Evolutionary conservation across 768 basidiomycete genomes (phyloP), one percentile per base, ranked within the genome.

Genomic region (Mycena chlorophos): DNA sequence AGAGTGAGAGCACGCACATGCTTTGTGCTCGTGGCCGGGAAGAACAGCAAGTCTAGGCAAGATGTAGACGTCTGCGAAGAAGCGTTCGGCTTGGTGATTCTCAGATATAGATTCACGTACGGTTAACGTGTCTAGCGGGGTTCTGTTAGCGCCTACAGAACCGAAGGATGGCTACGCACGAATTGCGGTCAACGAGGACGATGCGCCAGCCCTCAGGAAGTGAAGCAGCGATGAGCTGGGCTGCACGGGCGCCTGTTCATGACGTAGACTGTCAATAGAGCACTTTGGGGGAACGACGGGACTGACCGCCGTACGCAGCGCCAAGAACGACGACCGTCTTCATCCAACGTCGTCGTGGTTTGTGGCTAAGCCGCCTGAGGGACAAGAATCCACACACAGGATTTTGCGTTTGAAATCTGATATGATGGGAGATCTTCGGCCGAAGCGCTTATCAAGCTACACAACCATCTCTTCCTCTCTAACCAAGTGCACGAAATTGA

Each of bases 1-100:
- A 34, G 12, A 12, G 4, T 22, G 8, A 46, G 29, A 16, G 14
- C 17, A 68, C 78, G 57, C 53, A 82, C 81, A 87, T 25, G 83
- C 83, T 73, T 86, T 87, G 69, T 86, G 80, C 68, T 84, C 84
- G 60, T 85, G 81, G 19, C 80, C 78, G 37, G 82, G 74, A 4
- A 86, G 74, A 20, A 85, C 78, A 17, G 83, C 78, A 49, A 79
- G 77, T 49, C 85, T 73, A 3, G 84, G 80, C 37, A 86, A 74
- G 27, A 81, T 78, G 65, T 86, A 88, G 1, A 85, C 74, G 60
- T 83, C 79, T 76, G 51, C 28, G 19, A 29, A 27, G 16, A 46
- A 55, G 34, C 26, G 52, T 30, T 45, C 39, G 30, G 26, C 13
- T 13, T 4, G 14, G 34, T 42, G 19, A 1, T 20, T 17, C 23